Base-by-base conservation (phyloP, 331 rosid genomes). In the Pyrus hybrid region DNA sequence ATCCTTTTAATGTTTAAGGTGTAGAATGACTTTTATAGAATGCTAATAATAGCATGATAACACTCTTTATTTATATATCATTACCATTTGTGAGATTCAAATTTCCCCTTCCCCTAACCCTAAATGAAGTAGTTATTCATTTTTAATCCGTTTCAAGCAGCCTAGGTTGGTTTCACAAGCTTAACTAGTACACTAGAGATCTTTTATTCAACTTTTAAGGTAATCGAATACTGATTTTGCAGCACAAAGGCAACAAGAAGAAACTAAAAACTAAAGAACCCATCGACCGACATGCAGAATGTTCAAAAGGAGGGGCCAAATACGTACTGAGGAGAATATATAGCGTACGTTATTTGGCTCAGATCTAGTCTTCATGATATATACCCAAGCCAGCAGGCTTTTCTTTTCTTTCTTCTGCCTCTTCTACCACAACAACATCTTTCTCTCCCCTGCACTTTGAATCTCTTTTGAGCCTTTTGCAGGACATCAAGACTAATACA, bases 281-380 rank as follows among this genome's bases (percentile, higher is more conserved):
- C 71, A 69, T 73, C 80, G 73, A 80, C 83, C 68, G 68, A 64
- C 68, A 64, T 30, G 47, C 43, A 64, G 68, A 64, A 66, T 66
- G 51, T 67, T 22, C 53, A 9, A 45, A 45, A 32, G 62, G 26
- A 22, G 26, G 47, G 43, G 72, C 77, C 69, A 54, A 69, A 63
- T 9, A 37, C 45, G 45, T 49, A 58, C 30, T 28, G 60, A 68
- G 23, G 65, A 67, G 80, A 26, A 71, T 33, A 54, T 37, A 37
- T 37, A 2, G 70, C 66, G 26, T 60, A 62, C 74, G 35, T 62
- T 63, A 49, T 35, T 80, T 75, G 84, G 84, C 29, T 80, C 64
- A 76, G 84, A 80, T 80, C 84, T 75, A 70, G 84, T 80, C 77
- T 80, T 75, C 77, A 75, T 5, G 13, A 20, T 54, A 21, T 70